Conservation (phyloP, 2,329 filamentous ascomycete species). For the Cryphonectria radicalis region DNA sequence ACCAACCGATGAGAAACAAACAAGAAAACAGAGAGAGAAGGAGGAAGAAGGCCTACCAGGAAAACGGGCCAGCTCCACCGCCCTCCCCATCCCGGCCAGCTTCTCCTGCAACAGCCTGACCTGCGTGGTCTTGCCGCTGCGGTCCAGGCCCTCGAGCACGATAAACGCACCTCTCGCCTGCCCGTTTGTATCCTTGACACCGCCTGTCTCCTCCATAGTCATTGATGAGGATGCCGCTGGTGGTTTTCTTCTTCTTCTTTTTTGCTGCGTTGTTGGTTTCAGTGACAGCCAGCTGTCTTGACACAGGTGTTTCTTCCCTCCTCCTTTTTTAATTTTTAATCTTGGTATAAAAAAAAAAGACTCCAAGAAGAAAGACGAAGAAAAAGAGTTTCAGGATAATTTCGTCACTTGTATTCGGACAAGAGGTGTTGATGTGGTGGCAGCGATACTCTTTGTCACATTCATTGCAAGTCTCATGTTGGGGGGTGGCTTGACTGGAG, state of each 20-base stretch:
- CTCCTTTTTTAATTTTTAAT: not conserved
- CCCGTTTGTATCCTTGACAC: not conserved
- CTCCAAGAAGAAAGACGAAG: not conserved
- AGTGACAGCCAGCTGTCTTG: not conserved
- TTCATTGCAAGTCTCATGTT: not conserved
- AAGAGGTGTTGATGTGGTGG: not conserved
- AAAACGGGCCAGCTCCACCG: slow-evolving; percentile 60
- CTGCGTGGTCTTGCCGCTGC: slow-evolving; percentile 92
- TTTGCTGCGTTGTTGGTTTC: not conserved
- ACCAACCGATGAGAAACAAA: not conserved
- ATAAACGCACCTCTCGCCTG: slow-evolving; percentile 66
- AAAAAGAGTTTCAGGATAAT: not conserved
- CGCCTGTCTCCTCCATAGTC: not conserved
- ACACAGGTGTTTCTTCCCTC: not conserved
- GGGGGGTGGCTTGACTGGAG: not conserved
- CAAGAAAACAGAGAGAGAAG: not conserved
- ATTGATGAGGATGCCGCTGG: not conserved
- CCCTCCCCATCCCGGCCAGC: slow-evolving; percentile 52
- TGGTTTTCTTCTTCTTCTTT: too few species aligned
- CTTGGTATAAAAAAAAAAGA: not conserved
- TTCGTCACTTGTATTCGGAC: not conserved
- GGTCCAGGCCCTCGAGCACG: slow-evolving; percentile 86
- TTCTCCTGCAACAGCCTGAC: slow-evolving; percentile 68
- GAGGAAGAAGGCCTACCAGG: slow-evolving; percentile 50
- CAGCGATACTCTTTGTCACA: not conserved